Base-by-base conservation (phyloP, 2,329 filamentous ascomycete genomes). In the Trichoderma koningiopsis region DNA sequence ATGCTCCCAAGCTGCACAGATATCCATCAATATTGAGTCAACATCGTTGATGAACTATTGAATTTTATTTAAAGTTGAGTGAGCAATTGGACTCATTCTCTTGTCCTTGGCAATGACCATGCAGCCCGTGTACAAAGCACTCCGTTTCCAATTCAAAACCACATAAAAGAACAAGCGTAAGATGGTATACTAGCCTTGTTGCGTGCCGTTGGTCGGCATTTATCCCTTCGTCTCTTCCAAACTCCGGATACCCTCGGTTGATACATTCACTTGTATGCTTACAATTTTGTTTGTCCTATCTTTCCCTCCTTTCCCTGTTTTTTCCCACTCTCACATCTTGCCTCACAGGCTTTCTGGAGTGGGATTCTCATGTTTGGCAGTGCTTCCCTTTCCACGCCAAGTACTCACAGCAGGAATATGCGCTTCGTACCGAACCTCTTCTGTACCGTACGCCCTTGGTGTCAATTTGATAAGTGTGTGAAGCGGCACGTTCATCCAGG, bases 401-500 rank as follows among this genome's bases (percentile, higher is more conserved):
- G 96, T 99, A 80, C 92, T 97, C 64, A 99, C 96, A 4, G 96
- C 96, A 5, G 94, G 93, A 73, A 99, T 97, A 77, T 97, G 92
- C 8, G 95, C 95, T 78, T 92, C 91, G 77, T 93, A 92, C 56
- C 93, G 87, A 79, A 96, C 88, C 78, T 98, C 93, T 70, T 97
- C 90, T 1, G 96, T 99, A 60, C 92, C 92, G 79, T 99, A 99
- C 8, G 96, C 96, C 71, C 93, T 89, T 2, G 96, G 96, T 6
- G 96, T 98, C 63, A 99, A 86, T 82, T 97, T 97, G 82, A 99
- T 98, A 59, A 99, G 85, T 10, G 93, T 97, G 80, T 99, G 96
- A 71, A 99, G 85, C 7, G 96, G 96, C 10, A 99, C 96, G 76
- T 97, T 95, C 92, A 98, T 97, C 96, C 96, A 99, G 0, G 96